A percentile compares a stretch with the other conserved stretches of the same genome.
phyloP scores from a whole-genome alignment of 1,284 basidiomycete species.

The Fistulinella cinereoalba region DNA sequence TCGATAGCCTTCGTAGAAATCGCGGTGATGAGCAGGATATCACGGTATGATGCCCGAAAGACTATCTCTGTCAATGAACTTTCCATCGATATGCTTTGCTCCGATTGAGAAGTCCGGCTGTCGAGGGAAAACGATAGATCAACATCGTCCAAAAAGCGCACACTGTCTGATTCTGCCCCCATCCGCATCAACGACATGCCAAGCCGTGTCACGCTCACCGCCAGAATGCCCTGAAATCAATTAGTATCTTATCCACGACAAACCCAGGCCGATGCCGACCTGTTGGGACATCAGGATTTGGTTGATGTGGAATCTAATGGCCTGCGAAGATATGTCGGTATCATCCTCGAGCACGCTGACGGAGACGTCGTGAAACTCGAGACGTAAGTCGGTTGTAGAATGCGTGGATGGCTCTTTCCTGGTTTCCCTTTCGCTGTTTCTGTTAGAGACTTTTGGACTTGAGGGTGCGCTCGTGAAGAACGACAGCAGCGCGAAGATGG shows the following conservation, averaged over 20 bases:
- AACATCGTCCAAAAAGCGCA: constrained; percentile 92
- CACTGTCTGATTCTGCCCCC: constrained; percentile 80
- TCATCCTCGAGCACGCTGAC: constrained; percentile 91
- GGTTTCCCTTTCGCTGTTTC: constrained; percentile 12
- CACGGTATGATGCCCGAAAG: constrained; percentile 90
- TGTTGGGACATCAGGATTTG: constrained; percentile 93
- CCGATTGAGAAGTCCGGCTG: constrained; percentile 67
- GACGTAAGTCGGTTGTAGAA: constrained; percentile 59
- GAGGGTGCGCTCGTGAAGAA: constrained; percentile 77
- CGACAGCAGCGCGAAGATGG: constrained; percentile 82
- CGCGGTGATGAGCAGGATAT: constrained; percentile 86
- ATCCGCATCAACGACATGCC: constrained; percentile 96
- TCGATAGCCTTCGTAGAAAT: constrained; percentile 90
- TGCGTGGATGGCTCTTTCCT: constrained; percentile 17
- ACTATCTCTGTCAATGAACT: constrained; percentile 80
- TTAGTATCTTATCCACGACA: constrained; percentile 11
- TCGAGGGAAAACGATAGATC: constrained; percentile 89
- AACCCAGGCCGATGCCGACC: constrained; percentile 39
- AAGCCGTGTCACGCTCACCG: constrained; percentile 77
- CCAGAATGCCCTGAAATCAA: constrained; percentile 67
- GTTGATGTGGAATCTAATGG: constrained; percentile 82
- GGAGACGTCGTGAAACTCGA: constrained; percentile 92
- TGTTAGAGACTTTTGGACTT: constrained; percentile 22
- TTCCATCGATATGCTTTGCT: constrained; percentile 85
- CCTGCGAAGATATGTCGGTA: constrained; percentile 75